Conservation (phyloP, 2,329 filamentous ascomycete species). For the Albophoma yamanashiensis region DNA sequence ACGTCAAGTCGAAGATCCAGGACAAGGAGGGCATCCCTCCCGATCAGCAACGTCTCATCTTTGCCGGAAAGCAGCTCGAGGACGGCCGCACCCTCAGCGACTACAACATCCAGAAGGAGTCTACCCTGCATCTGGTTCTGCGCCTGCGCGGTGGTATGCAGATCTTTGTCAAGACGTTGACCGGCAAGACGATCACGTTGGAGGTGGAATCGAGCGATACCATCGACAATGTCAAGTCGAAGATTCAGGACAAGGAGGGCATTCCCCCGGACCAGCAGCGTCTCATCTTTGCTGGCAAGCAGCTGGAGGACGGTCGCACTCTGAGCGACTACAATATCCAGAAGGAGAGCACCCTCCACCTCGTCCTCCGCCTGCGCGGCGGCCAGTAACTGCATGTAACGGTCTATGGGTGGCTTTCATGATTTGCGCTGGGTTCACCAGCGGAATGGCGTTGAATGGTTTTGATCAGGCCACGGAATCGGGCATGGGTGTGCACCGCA, state of each 20-base stretch:
- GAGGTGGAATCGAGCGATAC: slow-evolving; percentile 86
- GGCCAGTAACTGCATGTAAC: slow-evolving; percentile 34
- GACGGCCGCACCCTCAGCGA: slow-evolving; percentile 85
- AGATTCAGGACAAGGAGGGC: slow-evolving; percentile 98
- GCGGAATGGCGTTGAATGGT: slow-evolving; percentile 28
- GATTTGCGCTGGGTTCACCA: slow-evolving; percentile 61
- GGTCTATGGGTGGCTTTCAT: slow-evolving; percentile 34
- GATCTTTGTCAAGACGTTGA: slow-evolving; percentile 71
- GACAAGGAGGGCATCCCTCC: slow-evolving; percentile 91
- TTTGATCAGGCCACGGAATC: slow-evolving; percentile 7
- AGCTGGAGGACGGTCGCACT: slow-evolving; percentile 87
- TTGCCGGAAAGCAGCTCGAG: slow-evolving; percentile 87
- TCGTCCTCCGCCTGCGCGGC: slow-evolving; percentile 84
- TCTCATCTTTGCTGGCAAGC: slow-evolving; percentile 92
- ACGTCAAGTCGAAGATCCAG: slow-evolving; percentile 89
- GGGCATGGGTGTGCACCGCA: slow-evolving; percentile 7
- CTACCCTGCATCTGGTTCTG: slow-evolving; percentile 69
- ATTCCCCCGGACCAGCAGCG: slow-evolving; percentile 95
- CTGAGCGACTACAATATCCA: slow-evolving; percentile 93
- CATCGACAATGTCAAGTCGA: slow-evolving; percentile 93
- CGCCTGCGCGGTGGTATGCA: slow-evolving; percentile 75
- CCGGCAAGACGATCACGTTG: slow-evolving; percentile 89
- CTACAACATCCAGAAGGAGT: slow-evolving; percentile 96
- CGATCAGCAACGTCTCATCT: slow-evolving; percentile 89
- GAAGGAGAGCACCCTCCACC: slow-evolving; percentile 79